A percentile compares a stretch with the other conserved stretches of the same genome.
Evolutionary conservation across 176 grass and related monocot genomes (phyloP).

Genomic region (Carex cristatella): DNA sequence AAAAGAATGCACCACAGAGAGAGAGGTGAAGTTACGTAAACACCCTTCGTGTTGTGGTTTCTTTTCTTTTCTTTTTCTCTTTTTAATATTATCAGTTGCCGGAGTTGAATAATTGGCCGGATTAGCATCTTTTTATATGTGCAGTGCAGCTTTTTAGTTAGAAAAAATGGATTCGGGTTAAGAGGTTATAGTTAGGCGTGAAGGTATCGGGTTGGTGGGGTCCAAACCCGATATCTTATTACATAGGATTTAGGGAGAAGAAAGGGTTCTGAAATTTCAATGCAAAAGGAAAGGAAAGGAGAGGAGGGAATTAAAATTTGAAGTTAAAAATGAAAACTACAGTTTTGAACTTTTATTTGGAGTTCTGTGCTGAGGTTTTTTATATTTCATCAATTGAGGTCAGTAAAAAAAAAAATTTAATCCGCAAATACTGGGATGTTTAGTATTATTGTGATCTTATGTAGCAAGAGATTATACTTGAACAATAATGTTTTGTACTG

Average conservation of each 20-base stretch:
- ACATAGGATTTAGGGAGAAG: not conserved
- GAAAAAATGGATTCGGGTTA: not conserved
- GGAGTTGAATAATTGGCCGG: not conserved
- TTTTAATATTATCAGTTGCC: not conserved
- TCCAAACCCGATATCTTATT: not conserved
- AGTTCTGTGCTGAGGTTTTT: not conserved
- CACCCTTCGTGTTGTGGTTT: not conserved
- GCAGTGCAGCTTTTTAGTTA: not conserved
- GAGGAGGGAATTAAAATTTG: not conserved
- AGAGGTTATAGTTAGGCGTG: constrained; percentile 8
- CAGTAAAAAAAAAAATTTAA: not conserved
- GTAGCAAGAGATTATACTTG: not conserved
- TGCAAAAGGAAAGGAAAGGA: not conserved
- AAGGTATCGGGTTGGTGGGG: not conserved
- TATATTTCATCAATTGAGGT: not conserved
- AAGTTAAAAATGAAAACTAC: not conserved
- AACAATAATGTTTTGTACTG: no score
- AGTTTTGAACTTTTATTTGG: not conserved
- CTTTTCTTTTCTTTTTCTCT: not conserved
- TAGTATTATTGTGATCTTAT: not conserved
- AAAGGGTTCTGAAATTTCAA: not conserved
- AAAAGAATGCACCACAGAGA: not conserved
- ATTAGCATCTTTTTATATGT: not conserved
- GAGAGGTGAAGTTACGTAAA: not conserved
- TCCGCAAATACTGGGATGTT: not conserved